phyloP scores from a whole-genome alignment of 2,329 filamentous ascomycete genomes.

The Gremmenia infestans region DNA sequence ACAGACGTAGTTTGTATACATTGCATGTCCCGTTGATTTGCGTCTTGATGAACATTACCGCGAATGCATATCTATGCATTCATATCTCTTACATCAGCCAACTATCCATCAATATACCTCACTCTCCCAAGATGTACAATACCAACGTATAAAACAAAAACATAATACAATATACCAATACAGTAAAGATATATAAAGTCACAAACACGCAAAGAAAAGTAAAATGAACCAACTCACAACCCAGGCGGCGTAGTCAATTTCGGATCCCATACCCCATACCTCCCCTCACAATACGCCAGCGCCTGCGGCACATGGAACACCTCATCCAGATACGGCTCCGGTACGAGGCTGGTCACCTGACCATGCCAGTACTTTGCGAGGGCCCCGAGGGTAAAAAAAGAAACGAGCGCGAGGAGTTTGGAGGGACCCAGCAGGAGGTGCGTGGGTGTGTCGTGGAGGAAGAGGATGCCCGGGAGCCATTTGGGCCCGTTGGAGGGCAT shows the following conservation, averaged over 20 bases:
- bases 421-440: neutral
- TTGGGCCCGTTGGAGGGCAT: neutral
- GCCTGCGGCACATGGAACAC: constrained; percentile 89
- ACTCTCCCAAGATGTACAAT: too few species aligned
- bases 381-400: neutral
- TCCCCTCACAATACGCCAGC: constrained; percentile 74
- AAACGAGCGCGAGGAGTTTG: neutral
- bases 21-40: constrained; percentile 33
- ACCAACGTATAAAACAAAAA: too few species aligned
- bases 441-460: constrained; percentile 27
- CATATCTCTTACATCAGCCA: neutral
- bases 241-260: constrained; percentile 97
- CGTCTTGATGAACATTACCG: constrained; percentile 36
- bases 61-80: constrained; percentile 38
- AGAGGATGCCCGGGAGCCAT: neutral
- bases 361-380: constrained; percentile 21
- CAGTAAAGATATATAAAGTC: too few species aligned
- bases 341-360: constrained; percentile 25
- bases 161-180: too few species aligned
- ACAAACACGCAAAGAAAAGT: too few species aligned
- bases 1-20: constrained; percentile 41
- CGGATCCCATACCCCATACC: constrained; percentile 79
- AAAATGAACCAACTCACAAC: constrained; percentile 47
- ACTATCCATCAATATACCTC: neutral
- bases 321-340: constrained; percentile 52